phyloP scores from a whole-genome alignment of 306 rosid species.

The Betula pendula region DNA sequence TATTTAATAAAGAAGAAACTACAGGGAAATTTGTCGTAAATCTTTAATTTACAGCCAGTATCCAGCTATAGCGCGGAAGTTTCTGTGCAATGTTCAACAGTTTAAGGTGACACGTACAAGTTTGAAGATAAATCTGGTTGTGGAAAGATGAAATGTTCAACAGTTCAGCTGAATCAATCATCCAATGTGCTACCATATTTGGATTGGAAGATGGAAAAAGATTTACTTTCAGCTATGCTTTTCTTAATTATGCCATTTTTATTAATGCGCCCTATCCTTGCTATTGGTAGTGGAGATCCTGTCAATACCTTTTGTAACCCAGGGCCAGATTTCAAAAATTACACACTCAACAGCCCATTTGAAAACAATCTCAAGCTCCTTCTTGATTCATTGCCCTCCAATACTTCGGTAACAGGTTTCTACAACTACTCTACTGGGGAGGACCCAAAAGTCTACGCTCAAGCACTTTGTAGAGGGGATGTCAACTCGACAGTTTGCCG shows the following conservation, averaged over 20 bases:
- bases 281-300: conserved; percentile 37
- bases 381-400: conserved; percentile 39
- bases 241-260: conserved; percentile 24
- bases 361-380: conserved; percentile 45
- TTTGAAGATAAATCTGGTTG: too few relatives aligned
- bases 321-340: conserved; percentile 34
- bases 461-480: conserved; percentile 65
- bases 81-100: too few relatives aligned
- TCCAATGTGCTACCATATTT: too few relatives aligned
- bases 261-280: conserved; percentile 16
- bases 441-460: conserved; percentile 39
- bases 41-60: too few relatives aligned
- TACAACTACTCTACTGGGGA: conserved; percentile 29
- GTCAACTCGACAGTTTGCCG: conserved; percentile 43
- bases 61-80: too few relatives aligned
- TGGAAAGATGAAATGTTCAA: background rate
- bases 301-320: conserved; percentile 31
- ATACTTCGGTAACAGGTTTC: conserved; percentile 36
- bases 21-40: too few relatives aligned
- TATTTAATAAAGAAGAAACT: too few relatives aligned
- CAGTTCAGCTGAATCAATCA: background rate
- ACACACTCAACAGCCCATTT: conserved; percentile 33
- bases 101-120: too few relatives aligned
- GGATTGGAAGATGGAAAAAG: conserved; percentile 19
- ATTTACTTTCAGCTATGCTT: conserved; percentile 22